Base-by-base conservation (phyloP, 164 flowering plant species). In the Vitis cinerea region DNA sequence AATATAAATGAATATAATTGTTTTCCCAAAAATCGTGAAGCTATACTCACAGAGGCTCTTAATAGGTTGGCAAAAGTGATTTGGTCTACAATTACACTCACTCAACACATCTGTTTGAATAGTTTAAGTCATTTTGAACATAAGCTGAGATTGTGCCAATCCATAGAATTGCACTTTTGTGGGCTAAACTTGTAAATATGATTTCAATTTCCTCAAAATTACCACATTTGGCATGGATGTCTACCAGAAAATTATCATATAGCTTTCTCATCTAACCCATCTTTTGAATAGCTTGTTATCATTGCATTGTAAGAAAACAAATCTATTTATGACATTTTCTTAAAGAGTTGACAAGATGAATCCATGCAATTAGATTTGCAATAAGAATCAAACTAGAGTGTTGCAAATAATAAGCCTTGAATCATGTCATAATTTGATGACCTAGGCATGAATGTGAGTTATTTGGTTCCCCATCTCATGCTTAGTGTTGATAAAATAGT, bases 201-300 rank as follows among this genome's bases (percentile, higher is more conserved):
- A 59, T 63, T 72, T 83, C 65, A 7, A 90, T 90, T 75, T 82
- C 86, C 72, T 81, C 79, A 64, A 87, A 82, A 66, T 67, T 74
- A 57, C 83, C 83, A 69, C 95, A 90, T 81, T 87, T 91, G 10
- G 87, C 92, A 77, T 93, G 90, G 91, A 91, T 88, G 76, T 91
- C 95, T 31, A 73, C 0, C 50, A 91, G 88, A 11, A 91, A 81
- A 8, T 64, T 58, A 37, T 37, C 44, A 6, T 12, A 91, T 59
- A 0, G 95, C 91, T 56, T 84, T 73, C 53, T 77, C 78, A 70
- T 69, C 73, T 51, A 80, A 49, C 30, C 91, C 90, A 59, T 76
- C 78, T 54, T 82, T 91, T 4, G 85, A 62, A 71, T 73, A 84
- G 63, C 97, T 95, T 0, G 88, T 79, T 19, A 93, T 86, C 84